These are phyloP conservation scores for Gentiana straminea DNA, from an alignment of 257 asterid species.

Conservation along the genomic window DNA sequence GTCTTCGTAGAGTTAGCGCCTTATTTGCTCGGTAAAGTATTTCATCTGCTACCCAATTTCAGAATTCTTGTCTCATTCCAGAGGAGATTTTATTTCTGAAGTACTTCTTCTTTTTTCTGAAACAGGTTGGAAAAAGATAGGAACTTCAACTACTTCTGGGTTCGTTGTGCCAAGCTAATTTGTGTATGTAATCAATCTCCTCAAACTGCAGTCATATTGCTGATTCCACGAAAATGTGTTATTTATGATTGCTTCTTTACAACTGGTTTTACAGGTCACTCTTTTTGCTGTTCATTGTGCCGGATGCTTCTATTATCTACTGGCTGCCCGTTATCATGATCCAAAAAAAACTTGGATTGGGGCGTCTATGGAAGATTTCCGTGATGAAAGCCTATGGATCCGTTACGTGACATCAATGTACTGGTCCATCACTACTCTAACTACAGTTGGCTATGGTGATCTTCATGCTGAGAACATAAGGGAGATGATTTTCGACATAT, in stretches of 20 bases:
- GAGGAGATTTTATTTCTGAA: background rate
- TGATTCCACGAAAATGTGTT: background rate
- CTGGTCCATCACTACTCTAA: constrained; percentile 93
- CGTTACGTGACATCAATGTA: constrained; percentile 75
- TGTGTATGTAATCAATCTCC: constrained; percentile 48
- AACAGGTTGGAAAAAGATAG: constrained; percentile 84
- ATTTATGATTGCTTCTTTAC: constrained; percentile 1
- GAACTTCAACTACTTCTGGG: constrained; percentile 84
- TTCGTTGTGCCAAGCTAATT: constrained; percentile 73
- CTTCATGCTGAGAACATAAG: constrained; percentile 73
- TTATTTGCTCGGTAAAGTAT: constrained; percentile 54
- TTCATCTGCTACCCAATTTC: background rate
- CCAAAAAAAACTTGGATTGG: constrained; percentile 86
- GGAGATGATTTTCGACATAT: constrained; percentile 75
- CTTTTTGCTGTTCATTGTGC: constrained; percentile 94
- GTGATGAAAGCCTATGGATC: constrained; percentile 52
- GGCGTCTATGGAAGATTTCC: constrained; percentile 46
- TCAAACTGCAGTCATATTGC: background rate
- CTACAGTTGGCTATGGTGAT: constrained; percentile 97
- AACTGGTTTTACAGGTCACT: constrained; percentile 50
- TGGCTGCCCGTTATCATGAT: constrained; percentile 58
- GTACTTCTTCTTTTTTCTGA: constrained; percentile 5
- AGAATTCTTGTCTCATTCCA: background rate
- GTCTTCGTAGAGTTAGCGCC: constrained; percentile 80
- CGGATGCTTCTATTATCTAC: constrained; percentile 80